A percentile compares a stretch with the other conserved stretches of the same genome.
Evolutionary conservation across 2,329 filamentous ascomycete species (phyloP).

Genomic region (Nigrospora sphaerica): DNA sequence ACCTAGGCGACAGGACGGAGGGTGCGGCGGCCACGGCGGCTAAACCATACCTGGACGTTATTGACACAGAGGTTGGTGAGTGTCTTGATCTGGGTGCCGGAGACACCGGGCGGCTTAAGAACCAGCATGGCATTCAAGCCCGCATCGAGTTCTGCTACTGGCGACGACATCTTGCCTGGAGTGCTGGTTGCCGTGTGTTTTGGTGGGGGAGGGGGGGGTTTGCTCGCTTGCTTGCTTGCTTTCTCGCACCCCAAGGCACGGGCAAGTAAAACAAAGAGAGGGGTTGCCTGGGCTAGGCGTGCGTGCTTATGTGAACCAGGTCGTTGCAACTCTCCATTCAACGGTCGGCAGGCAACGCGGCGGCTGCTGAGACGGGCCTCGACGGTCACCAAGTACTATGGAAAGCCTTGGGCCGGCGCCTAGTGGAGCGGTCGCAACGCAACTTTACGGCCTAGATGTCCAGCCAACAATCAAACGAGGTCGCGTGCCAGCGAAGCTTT

Average conservation of each 20-base stretch:
- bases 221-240: too few relatives aligned
- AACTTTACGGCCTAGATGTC: background rate
- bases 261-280: too few relatives aligned
- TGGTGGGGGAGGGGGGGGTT: background rate
- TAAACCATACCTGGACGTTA: slow-evolving; percentile 74
- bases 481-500: too few relatives aligned
- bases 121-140: slow-evolving; percentile 86
- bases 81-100: slow-evolving; percentile 81
- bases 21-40: slow-evolving; percentile 3
- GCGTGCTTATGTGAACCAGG: too few relatives aligned
- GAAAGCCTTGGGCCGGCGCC: background rate
- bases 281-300: too few relatives aligned
- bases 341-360: too few relatives aligned
- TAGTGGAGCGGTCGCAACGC: too few relatives aligned
- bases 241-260: too few relatives aligned
- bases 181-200: background rate
- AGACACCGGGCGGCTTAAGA: slow-evolving; percentile 89
- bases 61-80: slow-evolving; percentile 82
- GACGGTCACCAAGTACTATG: background rate
- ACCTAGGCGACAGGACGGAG: slow-evolving; percentile 19
- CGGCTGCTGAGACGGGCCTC: background rate
- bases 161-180: slow-evolving; percentile 35
- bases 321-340: too few relatives aligned
- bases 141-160: slow-evolving; percentile 84
- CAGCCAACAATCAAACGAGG: too few relatives aligned